Evolutionary conservation across 495 filamentous ascomycete genomes (phyloP), one percentile per base, ranked within the genome.

Genomic region (Chaetomium tenue): DNA sequence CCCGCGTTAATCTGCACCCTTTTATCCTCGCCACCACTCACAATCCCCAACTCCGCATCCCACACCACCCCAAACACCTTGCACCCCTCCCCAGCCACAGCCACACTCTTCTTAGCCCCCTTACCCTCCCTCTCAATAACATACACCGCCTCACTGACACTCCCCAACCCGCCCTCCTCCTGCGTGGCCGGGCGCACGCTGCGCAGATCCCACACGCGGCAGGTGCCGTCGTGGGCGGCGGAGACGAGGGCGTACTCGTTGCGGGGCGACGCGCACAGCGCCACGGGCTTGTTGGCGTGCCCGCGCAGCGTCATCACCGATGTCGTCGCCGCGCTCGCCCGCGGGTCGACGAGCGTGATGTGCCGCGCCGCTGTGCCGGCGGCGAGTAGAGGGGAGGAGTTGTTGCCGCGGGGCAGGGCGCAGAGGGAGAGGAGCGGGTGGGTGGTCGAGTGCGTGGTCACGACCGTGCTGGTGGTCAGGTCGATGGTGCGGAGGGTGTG

Each of bases 1-100:
- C 88, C 88, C 58, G 83, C 79, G 78, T 98, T 96, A 63, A 98
- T 86, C 79, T 98, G 95, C 67, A 98, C 88, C 79, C 83, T 84
- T 79, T 90, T 92, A 75, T 98, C 94, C 83, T 97, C 92, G 15
- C 92, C 91, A 7, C 80, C 92, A 75, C 90, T 95, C 25, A 97
- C 88, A 74, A 98, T 96, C 9, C 94, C 94, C 48, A 95, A 81
- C 22, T 81, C 80, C 67, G 78, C 77, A 77, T 96, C 91, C 94
- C 94, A 98, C 68, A 81, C 85, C 7, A 98, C 91, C 20, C 87
- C 84, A 79, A 98, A 95, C 51, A 98, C 92, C 83, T 95, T 96
- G 54, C 87, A 84, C 44, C 91, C 91, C 48, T 95, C 91, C 25
- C 91, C 91, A 26, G 83, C 85, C 16, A 82, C 78, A 69, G 79